A percentile compares a stretch with the other conserved stretches of the same genome.
Conservation (phyloP, 306 rosid species). For the Acacia crassicarpa region DNA sequence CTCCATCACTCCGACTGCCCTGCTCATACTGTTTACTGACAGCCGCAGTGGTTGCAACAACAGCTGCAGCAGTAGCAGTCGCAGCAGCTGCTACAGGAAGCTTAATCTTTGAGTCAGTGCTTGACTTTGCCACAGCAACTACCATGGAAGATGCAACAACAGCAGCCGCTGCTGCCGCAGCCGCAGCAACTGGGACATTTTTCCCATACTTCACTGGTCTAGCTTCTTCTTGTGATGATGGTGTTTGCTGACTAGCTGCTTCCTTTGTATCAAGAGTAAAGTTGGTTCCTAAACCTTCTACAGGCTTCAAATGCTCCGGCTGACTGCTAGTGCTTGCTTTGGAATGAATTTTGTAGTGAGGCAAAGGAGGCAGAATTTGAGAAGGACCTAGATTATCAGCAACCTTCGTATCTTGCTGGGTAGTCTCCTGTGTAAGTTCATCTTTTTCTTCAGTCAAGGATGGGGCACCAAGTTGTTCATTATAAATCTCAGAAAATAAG, state of each 20-base stretch:
- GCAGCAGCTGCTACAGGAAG: slow-evolving; percentile 96
- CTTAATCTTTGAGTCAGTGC: slow-evolving; percentile 60
- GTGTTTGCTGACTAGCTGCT: slow-evolving; percentile 40
- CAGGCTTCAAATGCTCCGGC: slow-evolving; percentile 50
- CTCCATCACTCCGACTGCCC: slow-evolving; percentile 67
- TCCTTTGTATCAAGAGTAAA: slow-evolving; percentile 49
- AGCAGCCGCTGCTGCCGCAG: slow-evolving; percentile 89
- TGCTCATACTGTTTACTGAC: slow-evolving; percentile 80
- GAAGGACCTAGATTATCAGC: slow-evolving; percentile 44
- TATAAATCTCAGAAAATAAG: slow-evolving; percentile 76
- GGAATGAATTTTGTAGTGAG: slow-evolving; percentile 44
- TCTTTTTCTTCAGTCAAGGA: slow-evolving; percentile 44
- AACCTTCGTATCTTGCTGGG: slow-evolving; percentile 38
- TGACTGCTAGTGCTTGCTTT: slow-evolving; percentile 60
- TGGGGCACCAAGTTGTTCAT: slow-evolving; percentile 52
- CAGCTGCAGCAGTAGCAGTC: slow-evolving; percentile 94
- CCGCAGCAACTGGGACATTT: slow-evolving; percentile 88
- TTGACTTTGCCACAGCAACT: slow-evolving; percentile 77
- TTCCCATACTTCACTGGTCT: slow-evolving; percentile 55
- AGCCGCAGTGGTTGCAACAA: slow-evolving; percentile 92
- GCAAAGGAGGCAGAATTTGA: slow-evolving; percentile 65
- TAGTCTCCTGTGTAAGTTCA: slow-evolving; percentile 41
- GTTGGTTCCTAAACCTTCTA: slow-evolving; percentile 63
- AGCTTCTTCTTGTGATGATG: slow-evolving; percentile 45
- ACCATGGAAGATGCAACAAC: slow-evolving; percentile 97